phyloP scores from a whole-genome alignment of 2,329 filamentous ascomycete genomes.

The Emmonsiellopsis sp. region DNA sequence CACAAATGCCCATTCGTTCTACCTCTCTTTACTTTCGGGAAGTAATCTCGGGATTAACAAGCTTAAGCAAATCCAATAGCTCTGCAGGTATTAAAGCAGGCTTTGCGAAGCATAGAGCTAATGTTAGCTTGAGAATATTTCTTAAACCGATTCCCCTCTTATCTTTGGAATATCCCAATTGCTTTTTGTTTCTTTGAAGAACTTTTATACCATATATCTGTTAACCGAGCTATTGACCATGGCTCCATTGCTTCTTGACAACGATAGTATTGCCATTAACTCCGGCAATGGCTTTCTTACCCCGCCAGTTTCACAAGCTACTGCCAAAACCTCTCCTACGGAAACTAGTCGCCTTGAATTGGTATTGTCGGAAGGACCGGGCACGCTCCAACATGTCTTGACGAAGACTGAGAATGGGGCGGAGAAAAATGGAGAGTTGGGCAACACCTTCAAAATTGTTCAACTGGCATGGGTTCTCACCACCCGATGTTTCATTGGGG shows the following conservation, averaged over 20 bases:
- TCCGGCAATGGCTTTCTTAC: not conserved
- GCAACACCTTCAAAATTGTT: not conserved
- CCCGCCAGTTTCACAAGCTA: not conserved
- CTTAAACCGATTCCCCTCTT: not conserved
- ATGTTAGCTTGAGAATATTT: not conserved
- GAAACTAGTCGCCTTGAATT: not conserved
- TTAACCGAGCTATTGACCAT: not conserved
- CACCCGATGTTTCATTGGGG: not conserved
- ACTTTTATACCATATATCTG: not conserved
- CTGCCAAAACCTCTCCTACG: not conserved
- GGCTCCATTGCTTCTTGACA: slow-evolving; percentile 1
- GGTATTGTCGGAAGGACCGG: not conserved
- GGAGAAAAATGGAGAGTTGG: not conserved
- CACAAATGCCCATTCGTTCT: not conserved
- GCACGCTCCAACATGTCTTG: not conserved
- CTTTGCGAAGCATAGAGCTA: not conserved
- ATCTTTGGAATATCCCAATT: not conserved
- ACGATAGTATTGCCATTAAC: not conserved
- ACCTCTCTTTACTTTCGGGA: not conserved
- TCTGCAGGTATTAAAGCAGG: not conserved
- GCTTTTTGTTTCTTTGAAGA: not conserved
- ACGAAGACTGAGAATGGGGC: not conserved
- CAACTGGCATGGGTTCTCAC: slow-evolving; percentile 2
- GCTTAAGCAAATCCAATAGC: not conserved
- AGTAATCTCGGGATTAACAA: not conserved